Evolutionary conservation across 352 stramenopile genomes (phyloP).

Genomic region (Phytopythium aichiense): DNA sequence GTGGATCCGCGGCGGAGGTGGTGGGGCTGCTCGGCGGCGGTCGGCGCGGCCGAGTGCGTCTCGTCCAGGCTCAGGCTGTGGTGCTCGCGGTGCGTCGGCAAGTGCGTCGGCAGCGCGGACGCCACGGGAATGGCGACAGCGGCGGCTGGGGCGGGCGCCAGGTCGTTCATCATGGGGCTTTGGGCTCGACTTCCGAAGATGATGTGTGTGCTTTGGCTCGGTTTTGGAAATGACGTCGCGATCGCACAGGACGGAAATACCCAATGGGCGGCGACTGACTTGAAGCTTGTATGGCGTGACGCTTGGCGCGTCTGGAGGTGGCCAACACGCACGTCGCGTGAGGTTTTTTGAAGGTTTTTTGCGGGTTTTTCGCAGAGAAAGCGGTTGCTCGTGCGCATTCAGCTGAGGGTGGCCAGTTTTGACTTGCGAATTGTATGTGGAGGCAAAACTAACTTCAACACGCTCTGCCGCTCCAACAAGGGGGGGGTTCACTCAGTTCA

Average conservation of each 20-base stretch:
- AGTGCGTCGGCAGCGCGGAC: slow-evolving; percentile 14
- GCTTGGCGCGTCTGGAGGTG: not conserved
- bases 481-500: not conserved
- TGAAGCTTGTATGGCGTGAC: slow-evolving; percentile 5
- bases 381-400: slow-evolving; percentile 1
- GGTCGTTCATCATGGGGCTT: slow-evolving; percentile 29
- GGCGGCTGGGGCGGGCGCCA: not conserved
- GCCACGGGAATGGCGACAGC: too few relatives aligned
- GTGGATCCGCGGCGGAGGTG: slow-evolving; percentile 47
- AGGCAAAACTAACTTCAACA: not conserved
- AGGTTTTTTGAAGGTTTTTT: slow-evolving; percentile 2
- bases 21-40: slow-evolving; percentile 9
- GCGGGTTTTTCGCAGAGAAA: slow-evolving; percentile 3
- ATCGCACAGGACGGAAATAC: too few relatives aligned
- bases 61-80: slow-evolving; percentile 47
- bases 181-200: not conserved
- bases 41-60: slow-evolving; percentile 10
- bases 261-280: not conserved
- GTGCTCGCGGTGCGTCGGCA: slow-evolving; percentile 27
- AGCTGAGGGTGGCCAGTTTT: not conserved
- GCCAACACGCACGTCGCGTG: not conserved
- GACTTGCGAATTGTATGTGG: not conserved
- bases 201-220: not conserved
- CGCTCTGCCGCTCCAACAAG: not conserved
- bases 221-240: not conserved